Conservation (phyloP, 768 basidiomycete species). For the Russula sp. region DNA sequence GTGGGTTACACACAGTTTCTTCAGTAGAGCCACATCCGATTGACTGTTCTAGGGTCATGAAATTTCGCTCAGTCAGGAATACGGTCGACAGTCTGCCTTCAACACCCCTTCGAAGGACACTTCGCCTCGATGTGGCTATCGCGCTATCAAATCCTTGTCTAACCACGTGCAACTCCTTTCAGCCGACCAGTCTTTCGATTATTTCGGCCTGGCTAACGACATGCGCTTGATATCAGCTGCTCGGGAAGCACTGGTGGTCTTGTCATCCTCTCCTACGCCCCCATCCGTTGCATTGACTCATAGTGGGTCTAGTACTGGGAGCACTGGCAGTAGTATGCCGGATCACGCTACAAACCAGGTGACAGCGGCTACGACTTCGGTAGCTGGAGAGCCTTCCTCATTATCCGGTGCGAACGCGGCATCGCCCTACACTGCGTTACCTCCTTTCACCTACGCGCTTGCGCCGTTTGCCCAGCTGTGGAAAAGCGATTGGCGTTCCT, state of each 20-base stretch:
- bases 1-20: neutral
- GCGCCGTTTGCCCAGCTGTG: conserved; percentile 94
- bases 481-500: conserved; percentile 86
- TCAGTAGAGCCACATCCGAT: neutral
- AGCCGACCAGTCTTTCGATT: neutral
- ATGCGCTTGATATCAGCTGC: too few species aligned
- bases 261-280: too few species aligned
- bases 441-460: conserved; percentile 93
- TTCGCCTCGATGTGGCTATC: too few species aligned
- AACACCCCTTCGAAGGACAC: too few species aligned
- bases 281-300: too few species aligned
- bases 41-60: neutral
- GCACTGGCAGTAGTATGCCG: too few species aligned
- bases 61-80: neutral
- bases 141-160: neutral
- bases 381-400: conserved; percentile 33
- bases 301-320: too few species aligned
- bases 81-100: too few species aligned
- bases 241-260: too few species aligned
- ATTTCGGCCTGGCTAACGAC: too few species aligned
- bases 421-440: conserved; percentile 82
- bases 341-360: too few species aligned
- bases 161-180: neutral
- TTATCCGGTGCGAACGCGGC: conserved; percentile 78
- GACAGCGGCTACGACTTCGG: too few species aligned